Evolutionary conservation across 148 eudicot species (phyloP).

Genomic region (Salicornia ramosissima): DNA sequence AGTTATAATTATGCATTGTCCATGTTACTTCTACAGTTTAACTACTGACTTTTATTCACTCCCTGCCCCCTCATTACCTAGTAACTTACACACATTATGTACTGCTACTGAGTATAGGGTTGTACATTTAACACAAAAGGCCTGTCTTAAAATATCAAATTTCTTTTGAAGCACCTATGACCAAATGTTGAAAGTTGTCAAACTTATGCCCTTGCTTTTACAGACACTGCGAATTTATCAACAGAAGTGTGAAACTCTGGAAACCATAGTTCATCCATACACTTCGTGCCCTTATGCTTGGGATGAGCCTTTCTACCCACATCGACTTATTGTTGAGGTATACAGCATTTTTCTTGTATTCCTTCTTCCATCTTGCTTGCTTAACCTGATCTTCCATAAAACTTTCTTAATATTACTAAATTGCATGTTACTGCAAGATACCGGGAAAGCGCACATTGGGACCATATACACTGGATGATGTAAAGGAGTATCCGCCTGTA

Average conservation of each 20-base stretch:
- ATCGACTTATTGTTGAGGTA: conserved; percentile 90
- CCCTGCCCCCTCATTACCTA: too few species aligned
- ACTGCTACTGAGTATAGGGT: too few species aligned
- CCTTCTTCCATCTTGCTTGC: neutral
- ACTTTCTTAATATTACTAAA: neutral
- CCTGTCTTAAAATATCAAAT: too few species aligned
- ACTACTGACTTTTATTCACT: too few species aligned
- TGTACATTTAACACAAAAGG: too few species aligned
- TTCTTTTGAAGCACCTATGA: neutral
- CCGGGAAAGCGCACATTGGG: conserved; percentile 85
- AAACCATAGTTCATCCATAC: conserved; percentile 79
- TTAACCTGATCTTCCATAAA: neutral
- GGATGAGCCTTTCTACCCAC: conserved; percentile 97
- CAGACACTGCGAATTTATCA: conserved; percentile 83
- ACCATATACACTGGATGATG: conserved; percentile 81
- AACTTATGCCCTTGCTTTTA: conserved; percentile 16
- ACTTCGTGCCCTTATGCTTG: conserved; percentile 87
- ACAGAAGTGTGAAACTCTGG: conserved; percentile 88
- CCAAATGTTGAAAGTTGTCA: neutral
- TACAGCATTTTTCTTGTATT: conserved; percentile 11
- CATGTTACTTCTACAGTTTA: too few species aligned
- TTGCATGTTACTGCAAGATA: conserved; percentile 41
- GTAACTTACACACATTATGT: too few species aligned
- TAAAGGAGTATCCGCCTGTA: conserved; percentile 61
- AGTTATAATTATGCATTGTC: too few species aligned